Evolutionary conservation across 2,329 filamentous ascomycete species (phyloP), one percentile per base, ranked within the genome.

Genomic region (Beauveria rudraprayagi): DNA sequence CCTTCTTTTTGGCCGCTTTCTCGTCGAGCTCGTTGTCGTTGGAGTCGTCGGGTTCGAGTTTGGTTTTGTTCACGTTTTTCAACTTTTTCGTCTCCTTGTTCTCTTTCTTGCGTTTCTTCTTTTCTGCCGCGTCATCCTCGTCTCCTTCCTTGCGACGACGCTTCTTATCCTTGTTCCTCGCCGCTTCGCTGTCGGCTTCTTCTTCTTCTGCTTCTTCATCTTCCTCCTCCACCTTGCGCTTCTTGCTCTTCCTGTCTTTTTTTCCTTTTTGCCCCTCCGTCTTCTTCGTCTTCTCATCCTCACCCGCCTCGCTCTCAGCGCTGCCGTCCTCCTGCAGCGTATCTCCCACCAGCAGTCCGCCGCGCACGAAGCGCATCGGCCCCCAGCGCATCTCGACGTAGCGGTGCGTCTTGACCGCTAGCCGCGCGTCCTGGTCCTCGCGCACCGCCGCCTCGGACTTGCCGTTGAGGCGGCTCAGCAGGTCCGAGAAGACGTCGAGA

Each of bases 391-490:
- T 81, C 66, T 88, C 86, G 60, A 90, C 82, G 70, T 92, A 96
- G 51, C 86, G 77, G 64, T 85, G 85, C 68, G 90, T 82, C 77
- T 89, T 89, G 47, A 89, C 76, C 68, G 90, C 86, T 61, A 89
- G 83, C 66, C 87, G 80, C 52, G 82, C 81, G 68, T 84, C 81
- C 70, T 86, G 83, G 67, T 94, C 88, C 68, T 85, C 82, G 72
- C 88, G 82, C 41, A 94, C 77, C 54, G 85, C 82, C n/a, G 78
- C 83, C 54, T 93, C 88, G 24, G 83, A 86, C 73, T 91, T 94
- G 56, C 93, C 94, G 73, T 99, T 99, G 61, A 99, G 76, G 59
- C 94, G 82, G 24, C 93, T 92, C 22, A 99, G 78, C 5, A 99
- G 77, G 65, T 91, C 90, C 70, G 92, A 90, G 67, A 97, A 91